phyloP scores from a whole-genome alignment of 257 asterid genomes.

The Galeopsis tetrahit region DNA sequence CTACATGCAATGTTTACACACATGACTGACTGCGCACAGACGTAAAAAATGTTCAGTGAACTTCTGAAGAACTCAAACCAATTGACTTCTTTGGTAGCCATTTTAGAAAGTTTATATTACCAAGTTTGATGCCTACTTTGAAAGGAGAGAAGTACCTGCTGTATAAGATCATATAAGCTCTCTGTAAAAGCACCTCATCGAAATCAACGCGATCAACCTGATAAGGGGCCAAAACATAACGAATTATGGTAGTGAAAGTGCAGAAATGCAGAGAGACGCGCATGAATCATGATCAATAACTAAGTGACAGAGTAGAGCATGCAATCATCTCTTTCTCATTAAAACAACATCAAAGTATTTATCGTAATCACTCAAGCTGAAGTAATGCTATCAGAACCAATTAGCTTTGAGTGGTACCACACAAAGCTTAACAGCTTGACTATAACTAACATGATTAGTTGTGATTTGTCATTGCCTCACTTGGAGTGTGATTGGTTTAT shows the following conservation, averaged over 20 bases:
- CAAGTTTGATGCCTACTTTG: not conserved
- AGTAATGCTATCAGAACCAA: not conserved
- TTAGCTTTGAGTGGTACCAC: not conserved
- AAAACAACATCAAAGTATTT: constrained; percentile 5
- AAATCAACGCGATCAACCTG: constrained; percentile 70
- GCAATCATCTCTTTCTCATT: constrained; percentile 2
- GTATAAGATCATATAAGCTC: constrained; percentile 91
- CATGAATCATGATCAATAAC: constrained; percentile 3
- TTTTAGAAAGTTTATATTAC: not conserved
- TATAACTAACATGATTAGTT: not conserved
- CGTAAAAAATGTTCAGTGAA: not conserved
- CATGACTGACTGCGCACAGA: not conserved
- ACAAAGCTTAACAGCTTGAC: not conserved
- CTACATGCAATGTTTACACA: not conserved
- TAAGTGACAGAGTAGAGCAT: not conserved
- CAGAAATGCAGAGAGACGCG: not conserved
- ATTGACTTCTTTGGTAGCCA: not conserved
- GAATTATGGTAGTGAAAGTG: not conserved
- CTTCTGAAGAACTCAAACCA: not conserved
- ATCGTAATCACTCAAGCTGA: not conserved
- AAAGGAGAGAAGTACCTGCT: constrained; percentile 63
- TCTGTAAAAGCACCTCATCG: constrained; percentile 88
- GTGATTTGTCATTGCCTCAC: not conserved
- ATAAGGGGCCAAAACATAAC: constrained; percentile 26
- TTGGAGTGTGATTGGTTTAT: not conserved